These are phyloP conservation scores for Stachybotrys chlorohalonatus DNA, from an alignment of 2,329 filamentous ascomycete species.

Conservation along the genomic window DNA sequence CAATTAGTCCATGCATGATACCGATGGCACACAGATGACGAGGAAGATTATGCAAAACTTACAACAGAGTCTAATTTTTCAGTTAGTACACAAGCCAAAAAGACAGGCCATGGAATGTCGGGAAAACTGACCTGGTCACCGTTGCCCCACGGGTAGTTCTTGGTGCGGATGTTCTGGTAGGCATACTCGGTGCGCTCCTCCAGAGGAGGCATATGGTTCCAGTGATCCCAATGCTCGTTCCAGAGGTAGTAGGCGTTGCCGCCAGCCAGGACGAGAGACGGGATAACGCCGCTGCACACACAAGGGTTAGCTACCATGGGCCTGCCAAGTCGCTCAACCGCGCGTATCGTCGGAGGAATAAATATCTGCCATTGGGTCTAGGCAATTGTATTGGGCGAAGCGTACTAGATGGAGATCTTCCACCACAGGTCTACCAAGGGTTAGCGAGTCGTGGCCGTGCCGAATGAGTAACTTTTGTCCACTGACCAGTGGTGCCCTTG, in stretches of 20 bases:
- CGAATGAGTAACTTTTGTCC: constrained; percentile 1
- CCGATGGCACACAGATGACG: too few relatives aligned
- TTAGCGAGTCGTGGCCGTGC: constrained; percentile 22
- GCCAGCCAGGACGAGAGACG: constrained; percentile 59
- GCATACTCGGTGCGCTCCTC: constrained; percentile 90
- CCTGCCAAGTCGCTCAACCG: neutral
- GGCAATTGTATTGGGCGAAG: constrained; percentile 16
- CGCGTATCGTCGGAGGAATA: neutral
- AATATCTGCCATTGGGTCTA: neutral
- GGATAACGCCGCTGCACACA: constrained; percentile 58
- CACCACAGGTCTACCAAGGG: constrained; percentile 70
- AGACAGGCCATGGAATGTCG: neutral
- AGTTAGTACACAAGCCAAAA: constrained; percentile 14
- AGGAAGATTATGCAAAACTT: constrained; percentile 11
- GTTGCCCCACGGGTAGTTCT: constrained; percentile 92
- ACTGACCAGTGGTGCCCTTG: constrained; percentile 70
- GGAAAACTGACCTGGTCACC: constrained; percentile 71
- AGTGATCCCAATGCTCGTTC: constrained; percentile 97
- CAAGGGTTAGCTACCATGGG: constrained; percentile 10
- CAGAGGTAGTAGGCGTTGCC: constrained; percentile 87
- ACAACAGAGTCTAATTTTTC: constrained; percentile 42
- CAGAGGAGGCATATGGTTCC: constrained; percentile 71
- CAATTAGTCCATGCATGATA: constrained; percentile 7
- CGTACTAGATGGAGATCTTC: constrained; percentile 94
- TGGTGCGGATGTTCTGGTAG: constrained; percentile 95